Evolutionary conservation across 768 basidiomycete genomes (phyloP), one percentile per base, ranked within the genome.

Genomic region (Butyriboletus loyo): DNA sequence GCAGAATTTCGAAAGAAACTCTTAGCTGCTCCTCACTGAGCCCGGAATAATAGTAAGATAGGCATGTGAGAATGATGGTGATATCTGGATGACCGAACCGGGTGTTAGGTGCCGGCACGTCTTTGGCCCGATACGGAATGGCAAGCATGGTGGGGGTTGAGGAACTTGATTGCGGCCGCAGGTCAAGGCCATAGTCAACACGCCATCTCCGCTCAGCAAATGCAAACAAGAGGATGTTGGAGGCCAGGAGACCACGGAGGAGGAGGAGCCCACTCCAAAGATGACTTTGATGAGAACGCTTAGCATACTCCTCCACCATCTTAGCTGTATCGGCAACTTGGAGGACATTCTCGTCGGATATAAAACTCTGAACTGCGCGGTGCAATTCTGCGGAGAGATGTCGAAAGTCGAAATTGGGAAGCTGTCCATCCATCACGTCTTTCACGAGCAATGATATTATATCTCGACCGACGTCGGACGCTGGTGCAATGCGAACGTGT

Each of bases 51-150:
- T 72, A 72, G 41, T 73, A 73, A 5, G 60, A 61, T 9, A 72
- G 52, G 32, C 59, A 70, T 0, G 69, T 73, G 14, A 72, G 63
- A 2, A 55, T 34, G 43, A 72, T 59, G 14, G 59, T 55, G 17
- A 73, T 53, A 19, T 73, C 73, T 13, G 72, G 72, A 35, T 74
- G 73, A 11, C 66, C 66, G 17, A 73, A 74, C 27, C 74, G 66
- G 1, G 71, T 65, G 32, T 61, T 53, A 7, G 53, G 27, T 15
- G 69, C 55, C 0, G 71, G 71, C 2, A 61, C 40, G n/a, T 74
- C 73, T 49, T 68, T 72, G 0, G 71, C 72, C 1, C 67, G 66
- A 22, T 72, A 73, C 0, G 73, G 71, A 0, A 73, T 66, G 0
- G 71, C 71, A 2, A 72, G 52, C 52, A 57, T 50, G 0, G 68